Conservation (phyloP, 225 moss, liverwort and hornwort species). For the Neckera pumila region DNA sequence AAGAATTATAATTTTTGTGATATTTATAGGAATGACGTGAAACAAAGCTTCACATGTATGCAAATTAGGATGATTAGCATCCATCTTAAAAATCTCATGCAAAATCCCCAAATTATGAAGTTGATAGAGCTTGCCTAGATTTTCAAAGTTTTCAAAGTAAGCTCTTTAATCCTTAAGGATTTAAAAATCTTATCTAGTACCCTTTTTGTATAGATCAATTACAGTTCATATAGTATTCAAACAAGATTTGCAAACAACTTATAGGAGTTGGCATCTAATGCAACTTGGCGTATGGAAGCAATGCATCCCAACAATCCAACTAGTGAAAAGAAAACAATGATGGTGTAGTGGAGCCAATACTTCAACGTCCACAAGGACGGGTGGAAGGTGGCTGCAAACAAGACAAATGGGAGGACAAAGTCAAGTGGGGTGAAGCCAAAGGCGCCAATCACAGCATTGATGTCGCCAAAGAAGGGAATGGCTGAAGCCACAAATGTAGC, state of each 20-base stretch:
- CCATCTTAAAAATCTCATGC: not conserved
- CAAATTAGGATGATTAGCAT: not conserved
- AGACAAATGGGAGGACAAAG: slow-evolving; percentile 11
- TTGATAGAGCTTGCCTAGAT: accelerated
- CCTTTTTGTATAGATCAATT: not conserved
- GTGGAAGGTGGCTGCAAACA: not conserved
- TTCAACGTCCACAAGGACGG: not conserved
- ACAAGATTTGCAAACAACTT: slow-evolving; percentile 15
- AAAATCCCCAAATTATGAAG: not conserved
- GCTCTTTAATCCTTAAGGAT: accelerated
- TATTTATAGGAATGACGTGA: not conserved
- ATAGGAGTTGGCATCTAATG: not conserved
- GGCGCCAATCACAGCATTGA: slow-evolving; percentile 6
- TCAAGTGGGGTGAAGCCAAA: slow-evolving; percentile 24
- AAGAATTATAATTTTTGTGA: too few relatives aligned
- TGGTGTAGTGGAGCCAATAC: slow-evolving; percentile 3
- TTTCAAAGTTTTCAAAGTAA: not conserved
- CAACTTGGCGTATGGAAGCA: slow-evolving; percentile 3
- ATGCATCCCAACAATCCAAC: slow-evolving; percentile 7
- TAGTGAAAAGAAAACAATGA: not conserved
- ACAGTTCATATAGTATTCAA: not conserved
- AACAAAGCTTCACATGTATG: not conserved
- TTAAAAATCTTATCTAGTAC: not conserved
- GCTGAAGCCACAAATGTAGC: not conserved
- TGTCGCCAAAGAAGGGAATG: slow-evolving; percentile 5